Evolutionary conservation across 805 yeast species (phyloP).

Genomic region (Allodekkera sacchari): DNA sequence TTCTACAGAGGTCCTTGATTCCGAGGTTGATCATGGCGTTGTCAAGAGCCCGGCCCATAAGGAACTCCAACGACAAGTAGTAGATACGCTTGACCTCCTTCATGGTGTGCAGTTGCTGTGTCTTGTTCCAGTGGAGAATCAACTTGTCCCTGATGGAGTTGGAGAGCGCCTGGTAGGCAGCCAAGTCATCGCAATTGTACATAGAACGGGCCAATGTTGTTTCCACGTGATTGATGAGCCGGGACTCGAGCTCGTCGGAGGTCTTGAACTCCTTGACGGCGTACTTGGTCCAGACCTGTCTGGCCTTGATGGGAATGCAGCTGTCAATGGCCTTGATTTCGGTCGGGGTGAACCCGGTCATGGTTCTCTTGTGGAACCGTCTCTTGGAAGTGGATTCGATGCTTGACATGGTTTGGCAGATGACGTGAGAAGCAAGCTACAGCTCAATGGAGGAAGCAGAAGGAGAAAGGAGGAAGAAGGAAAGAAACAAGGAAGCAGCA

Average conservation of each 20-base stretch:
- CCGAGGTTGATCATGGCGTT: constrained; percentile 82
- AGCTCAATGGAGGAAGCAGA: neutral
- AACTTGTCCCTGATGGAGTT: constrained; percentile 70
- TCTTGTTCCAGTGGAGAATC: constrained; percentile 83
- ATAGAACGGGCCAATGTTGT: constrained; percentile 85
- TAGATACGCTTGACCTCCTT: constrained; percentile 81
- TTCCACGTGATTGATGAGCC: constrained; percentile 80
- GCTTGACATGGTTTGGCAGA: constrained; percentile 1
- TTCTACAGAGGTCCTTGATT: constrained; percentile 48
- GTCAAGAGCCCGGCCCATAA: constrained; percentile 94
- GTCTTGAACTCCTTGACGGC: constrained; percentile 43
- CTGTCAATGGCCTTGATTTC: constrained; percentile 80
- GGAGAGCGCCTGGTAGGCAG: constrained; percentile 88
- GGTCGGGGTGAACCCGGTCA: constrained; percentile 87
- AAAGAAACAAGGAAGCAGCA: too few relatives aligned
- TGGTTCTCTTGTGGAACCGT: constrained; percentile 51
- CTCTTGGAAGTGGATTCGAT: constrained; percentile 1
- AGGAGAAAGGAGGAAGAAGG: neutral
- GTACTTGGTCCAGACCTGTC: constrained; percentile 70
- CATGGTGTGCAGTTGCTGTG: constrained; percentile 82
- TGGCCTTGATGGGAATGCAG: constrained; percentile 68
- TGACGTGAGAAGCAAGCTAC: neutral
- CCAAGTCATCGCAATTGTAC: constrained; percentile 86
- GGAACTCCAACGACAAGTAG: constrained; percentile 77
- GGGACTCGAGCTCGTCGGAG: constrained; percentile 52